phyloP scores from a whole-genome alignment of 2,329 filamentous ascomycete genomes.

The Delphinella strobiligena region DNA sequence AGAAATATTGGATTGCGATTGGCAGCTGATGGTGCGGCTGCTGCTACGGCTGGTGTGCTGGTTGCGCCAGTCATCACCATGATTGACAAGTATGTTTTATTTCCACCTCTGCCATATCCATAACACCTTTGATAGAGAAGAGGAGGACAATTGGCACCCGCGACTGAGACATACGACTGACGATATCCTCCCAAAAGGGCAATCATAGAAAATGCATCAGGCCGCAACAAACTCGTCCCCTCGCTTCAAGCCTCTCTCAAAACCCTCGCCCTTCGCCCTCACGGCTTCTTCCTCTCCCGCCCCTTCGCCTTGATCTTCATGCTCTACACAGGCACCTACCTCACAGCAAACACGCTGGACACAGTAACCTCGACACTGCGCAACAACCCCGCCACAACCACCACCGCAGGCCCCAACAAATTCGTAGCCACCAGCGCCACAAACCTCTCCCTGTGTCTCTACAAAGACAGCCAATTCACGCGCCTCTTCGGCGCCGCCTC shows the following conservation, averaged over 20 bases:
- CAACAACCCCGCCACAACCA: conserved; percentile 43
- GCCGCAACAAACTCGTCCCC: conserved; percentile 45
- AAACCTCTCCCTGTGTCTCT: conserved; percentile 75
- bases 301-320: conserved; percentile 55
- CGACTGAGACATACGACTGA: conserved; percentile 12
- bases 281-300: conserved; percentile 48
- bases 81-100: conserved; percentile 59
- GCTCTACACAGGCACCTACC: conserved; percentile 79
- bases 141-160: conserved; percentile 4
- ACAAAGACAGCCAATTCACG: conserved; percentile 82
- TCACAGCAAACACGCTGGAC: conserved; percentile 79
- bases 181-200: conserved; percentile 39
- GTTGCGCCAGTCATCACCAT: conserved; percentile 78
- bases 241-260: conserved; percentile 49
- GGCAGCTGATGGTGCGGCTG: conserved; percentile 55
- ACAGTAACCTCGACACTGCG: conserved; percentile 57
- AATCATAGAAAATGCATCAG: conserved; percentile 74
- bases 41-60: conserved; percentile 57
- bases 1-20: conserved; percentile 56
- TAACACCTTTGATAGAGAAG: background rate
- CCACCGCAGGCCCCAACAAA: conserved; percentile 66
- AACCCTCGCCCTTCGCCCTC: conserved; percentile 48
- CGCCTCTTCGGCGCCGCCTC: conserved; percentile 60
- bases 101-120: background rate
- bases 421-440: conserved; percentile 70